Conservation (phyloP, 257 asterid species). For the Solanum sitiens region DNA sequence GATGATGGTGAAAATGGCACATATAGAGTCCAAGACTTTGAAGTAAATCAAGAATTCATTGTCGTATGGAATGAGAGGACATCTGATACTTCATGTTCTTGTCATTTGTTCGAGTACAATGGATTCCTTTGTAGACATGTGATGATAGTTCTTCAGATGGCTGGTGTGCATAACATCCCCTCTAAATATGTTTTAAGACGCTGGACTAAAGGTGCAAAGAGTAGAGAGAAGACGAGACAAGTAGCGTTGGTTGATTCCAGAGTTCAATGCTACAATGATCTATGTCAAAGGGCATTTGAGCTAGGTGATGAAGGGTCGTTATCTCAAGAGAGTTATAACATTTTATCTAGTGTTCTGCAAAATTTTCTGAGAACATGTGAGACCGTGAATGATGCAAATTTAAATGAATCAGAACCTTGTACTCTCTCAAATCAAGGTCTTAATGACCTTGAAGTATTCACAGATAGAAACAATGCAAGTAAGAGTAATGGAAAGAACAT, state of each 20-base stretch:
- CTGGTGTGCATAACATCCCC: conserved; percentile 37
- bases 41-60: conserved; percentile 20
- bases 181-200: conserved; percentile 31
- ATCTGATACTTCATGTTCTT: conserved; percentile 29
- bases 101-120: conserved; percentile 34
- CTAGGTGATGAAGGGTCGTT: conserved; percentile 35
- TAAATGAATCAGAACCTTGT: not conserved
- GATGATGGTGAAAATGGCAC: conserved; percentile 12
- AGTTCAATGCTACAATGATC: conserved; percentile 14
- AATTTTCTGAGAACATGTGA: conserved; percentile 26
- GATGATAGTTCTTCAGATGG: conserved; percentile 48
- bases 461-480: conserved; percentile 1
- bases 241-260: conserved; percentile 10
- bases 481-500: conserved; percentile 2
- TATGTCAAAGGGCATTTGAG: conserved; percentile 18
- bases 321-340: conserved; percentile 23
- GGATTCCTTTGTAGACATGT: conserved; percentile 44
- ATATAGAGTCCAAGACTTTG: conserved; percentile 41
- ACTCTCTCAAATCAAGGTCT: conserved; percentile 13
- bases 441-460: conserved; percentile 17
- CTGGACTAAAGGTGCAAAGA: conserved; percentile 42
- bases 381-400: conserved; percentile 8
- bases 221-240: conserved; percentile 6
- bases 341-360: conserved; percentile 18
- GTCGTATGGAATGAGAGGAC: conserved; percentile 33